Conservation (phyloP, 345 rosid genomes). For the Orychophragmus violaceus region DNA sequence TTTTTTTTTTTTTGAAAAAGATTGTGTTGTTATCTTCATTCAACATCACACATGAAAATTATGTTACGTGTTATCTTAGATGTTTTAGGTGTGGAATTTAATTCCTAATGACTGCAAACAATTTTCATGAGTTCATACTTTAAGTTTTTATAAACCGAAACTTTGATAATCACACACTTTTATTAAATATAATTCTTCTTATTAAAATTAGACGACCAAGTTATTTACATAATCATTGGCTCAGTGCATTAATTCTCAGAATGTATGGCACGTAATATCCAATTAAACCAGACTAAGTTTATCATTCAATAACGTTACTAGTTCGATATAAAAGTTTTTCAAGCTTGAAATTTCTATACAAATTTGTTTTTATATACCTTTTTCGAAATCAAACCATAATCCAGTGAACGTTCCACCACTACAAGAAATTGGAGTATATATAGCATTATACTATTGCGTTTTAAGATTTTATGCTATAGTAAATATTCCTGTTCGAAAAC, state of each 20-base stretch:
- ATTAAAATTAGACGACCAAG: not conserved
- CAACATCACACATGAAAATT: conserved; percentile 18
- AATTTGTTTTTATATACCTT: not conserved
- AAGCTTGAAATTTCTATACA: not conserved
- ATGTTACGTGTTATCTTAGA: conserved; percentile 13
- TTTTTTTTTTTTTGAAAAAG: no score
- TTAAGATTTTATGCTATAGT: no score
- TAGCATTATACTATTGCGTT: no score
- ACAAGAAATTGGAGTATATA: no score
- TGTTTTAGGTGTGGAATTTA: conserved; percentile 24
- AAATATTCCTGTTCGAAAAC: no score
- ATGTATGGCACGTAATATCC: not conserved
- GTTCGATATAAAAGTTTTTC: not conserved
- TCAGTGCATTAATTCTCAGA: not conserved
- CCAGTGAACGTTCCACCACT: not conserved
- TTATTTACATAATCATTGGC: not conserved
- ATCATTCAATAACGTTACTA: not conserved
- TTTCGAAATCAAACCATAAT: not conserved
- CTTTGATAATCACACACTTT: not conserved
- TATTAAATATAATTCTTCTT: not conserved
- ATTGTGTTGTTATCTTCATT: not conserved
- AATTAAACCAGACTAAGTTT: not conserved
- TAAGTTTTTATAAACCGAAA: not conserved
- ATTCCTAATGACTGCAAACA: not conserved
- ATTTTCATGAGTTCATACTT: conserved; percentile 11